Evolutionary conservation across 2,329 filamentous ascomycete genomes (phyloP).

Genomic region (Cercospora sp.): DNA sequence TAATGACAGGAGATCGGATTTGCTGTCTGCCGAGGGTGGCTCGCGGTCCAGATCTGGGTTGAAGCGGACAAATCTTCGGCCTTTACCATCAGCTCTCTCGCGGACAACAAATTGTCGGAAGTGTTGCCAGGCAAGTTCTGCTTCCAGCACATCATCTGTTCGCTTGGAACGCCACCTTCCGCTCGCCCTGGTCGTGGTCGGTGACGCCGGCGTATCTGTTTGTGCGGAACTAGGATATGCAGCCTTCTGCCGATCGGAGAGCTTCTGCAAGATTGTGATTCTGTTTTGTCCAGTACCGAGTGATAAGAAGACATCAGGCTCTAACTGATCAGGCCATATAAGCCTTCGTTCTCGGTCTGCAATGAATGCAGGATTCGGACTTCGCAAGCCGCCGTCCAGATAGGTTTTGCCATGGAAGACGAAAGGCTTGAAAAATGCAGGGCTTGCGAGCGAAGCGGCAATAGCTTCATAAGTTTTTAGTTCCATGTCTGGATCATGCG

Average conservation of each 20-base stretch:
- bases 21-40: constrained; percentile 40
- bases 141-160: constrained; percentile 40
- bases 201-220: neutral
- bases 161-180: constrained; percentile 29
- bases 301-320: constrained; percentile 40
- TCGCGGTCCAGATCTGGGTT: constrained; percentile 38
- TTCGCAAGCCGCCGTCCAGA: constrained; percentile 51
- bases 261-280: constrained; percentile 33
- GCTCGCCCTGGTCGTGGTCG: constrained; percentile 19
- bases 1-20: constrained; percentile 37
- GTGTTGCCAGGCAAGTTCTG: constrained; percentile 40
- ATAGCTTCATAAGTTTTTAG: constrained; percentile 55
- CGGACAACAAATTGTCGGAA: constrained; percentile 37
- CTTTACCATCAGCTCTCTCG: constrained; percentile 29
- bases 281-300: constrained; percentile 40
- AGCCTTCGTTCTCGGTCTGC: constrained; percentile 49
- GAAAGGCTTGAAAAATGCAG: constrained; percentile 55
- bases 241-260: constrained; percentile 31
- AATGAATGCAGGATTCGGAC: constrained; percentile 54
- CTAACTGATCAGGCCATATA: constrained; percentile 38
- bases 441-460: constrained; percentile 53
- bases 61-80: constrained; percentile 39
- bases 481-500: constrained; percentile 43
- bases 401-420: constrained; percentile 51
- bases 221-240: constrained; percentile 10